Evolutionary conservation across 805 yeast species (phyloP), one percentile per base, ranked within the genome.

Genomic region (Phaffomyces antillensis): DNA sequence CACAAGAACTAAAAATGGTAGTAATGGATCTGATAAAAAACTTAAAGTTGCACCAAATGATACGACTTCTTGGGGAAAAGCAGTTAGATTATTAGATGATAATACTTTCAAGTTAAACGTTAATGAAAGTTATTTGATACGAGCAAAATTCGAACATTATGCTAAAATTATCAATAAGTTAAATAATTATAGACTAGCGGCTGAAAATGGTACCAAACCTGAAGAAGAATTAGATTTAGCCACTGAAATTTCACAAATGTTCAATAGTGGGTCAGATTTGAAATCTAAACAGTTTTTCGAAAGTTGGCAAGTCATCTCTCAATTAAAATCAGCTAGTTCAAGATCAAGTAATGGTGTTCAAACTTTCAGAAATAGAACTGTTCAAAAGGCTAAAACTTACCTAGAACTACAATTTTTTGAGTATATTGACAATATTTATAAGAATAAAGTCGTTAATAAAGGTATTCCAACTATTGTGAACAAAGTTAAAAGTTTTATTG

Each of bases 351-450:
- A 20, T 35, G 58, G 52, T 31, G 37, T 48, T 10, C 50, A 46
- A 25, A 50, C 55, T 32, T 60, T 57, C 45, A 58, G 55, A n/a
- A 45, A 43, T 40, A 62, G 66, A 45, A 73, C 84, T 35, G 75
- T 79, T 4, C 53, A 61, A 13, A 81, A 76, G 47, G 75, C 93
- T 15, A 77, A 75, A 53, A 52, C 61, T 12, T 82, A 76, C 54
- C 69, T 91, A 50, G 95, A 93, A 60, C 60, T 63, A 10, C 97
- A 91, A 63, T 91, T 89, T 64, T 76, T 77, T 56, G 82, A 77
- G 37, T 79, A 82, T 60, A 77, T 89, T 49, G 87, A 86, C 54
- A 77, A 75, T 38, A 65, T 86, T 51, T 79, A 79, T 64, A 60
- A 72, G 49, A 73, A 75, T 55, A 76, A 70, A 36, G 74, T 76